Conservation (phyloP, 192 early-diverging fungal genomes). For the Coemansia sp. region DNA sequence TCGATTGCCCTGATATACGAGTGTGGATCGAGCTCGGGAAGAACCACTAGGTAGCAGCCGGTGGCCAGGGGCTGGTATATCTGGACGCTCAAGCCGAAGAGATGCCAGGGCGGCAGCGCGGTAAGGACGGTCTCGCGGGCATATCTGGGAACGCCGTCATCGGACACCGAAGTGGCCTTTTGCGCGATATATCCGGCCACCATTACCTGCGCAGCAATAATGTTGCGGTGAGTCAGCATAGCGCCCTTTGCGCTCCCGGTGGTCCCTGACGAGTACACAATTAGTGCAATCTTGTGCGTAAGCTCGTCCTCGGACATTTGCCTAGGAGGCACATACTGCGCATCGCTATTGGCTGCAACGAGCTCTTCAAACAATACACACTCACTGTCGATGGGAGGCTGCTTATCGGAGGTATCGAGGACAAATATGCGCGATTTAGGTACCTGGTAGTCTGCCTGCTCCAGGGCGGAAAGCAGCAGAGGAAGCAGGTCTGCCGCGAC, state of each 20-base stretch:
- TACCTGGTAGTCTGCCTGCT: not conserved
- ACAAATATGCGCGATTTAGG: not conserved
- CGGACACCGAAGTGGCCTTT: not conserved
- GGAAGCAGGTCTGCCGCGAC: conserved; percentile 23
- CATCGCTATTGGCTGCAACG: not conserved
- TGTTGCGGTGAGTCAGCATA: conserved; percentile 40
- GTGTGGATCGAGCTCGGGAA: conserved; percentile 10
- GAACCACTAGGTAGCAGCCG: conserved; percentile 24
- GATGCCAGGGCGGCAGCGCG: conserved; percentile 18
- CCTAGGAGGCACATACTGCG: not conserved
- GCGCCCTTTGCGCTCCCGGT: conserved; percentile 38
- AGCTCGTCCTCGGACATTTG: not conserved
- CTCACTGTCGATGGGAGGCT: not conserved
- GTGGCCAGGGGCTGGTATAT: conserved; percentile 30
- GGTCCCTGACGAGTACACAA: conserved; percentile 43
- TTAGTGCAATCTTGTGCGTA: conserved; percentile 18
- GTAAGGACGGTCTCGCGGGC: conserved; percentile 11
- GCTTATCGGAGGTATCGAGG: not conserved
- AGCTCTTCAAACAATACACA: not conserved
- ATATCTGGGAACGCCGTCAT: not conserved
- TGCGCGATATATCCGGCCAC: conserved; percentile 14
- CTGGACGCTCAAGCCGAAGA: conserved; percentile 38
- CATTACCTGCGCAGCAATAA: conserved; percentile 18
- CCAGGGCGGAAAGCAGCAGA: conserved; percentile 2
- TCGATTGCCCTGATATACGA: conserved; percentile 30